Base-by-base conservation (phyloP, 306 rosid species). In the Sechiopsis laciniata region DNA sequence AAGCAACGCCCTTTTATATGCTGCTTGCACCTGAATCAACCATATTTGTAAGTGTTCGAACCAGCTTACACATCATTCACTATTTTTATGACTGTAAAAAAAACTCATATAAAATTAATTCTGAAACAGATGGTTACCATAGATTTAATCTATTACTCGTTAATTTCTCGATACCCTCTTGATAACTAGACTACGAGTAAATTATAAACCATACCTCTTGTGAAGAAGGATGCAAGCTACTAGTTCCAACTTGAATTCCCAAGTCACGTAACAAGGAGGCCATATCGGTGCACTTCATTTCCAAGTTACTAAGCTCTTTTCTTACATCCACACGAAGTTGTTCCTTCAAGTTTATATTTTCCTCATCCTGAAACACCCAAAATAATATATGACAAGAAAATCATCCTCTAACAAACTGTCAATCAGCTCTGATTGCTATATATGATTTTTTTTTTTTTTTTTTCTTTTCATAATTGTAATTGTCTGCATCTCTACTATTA, bases 221-320 rank as follows among this genome's bases (percentile, higher is more conserved):
- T 54, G 87, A 77, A 56, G 10, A 75, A 57, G 96, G 94, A 26
- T 0, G 56, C 52, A 26, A 56, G 74, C 84, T 81, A 68, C 79
- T 81, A 68, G 78, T 32, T 26, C 92, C 92, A 50, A 91, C 92
- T 62, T 76, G 83, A 74, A 94, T 84, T 79, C 99, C 99, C 76
- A 94, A 77, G 78, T 96, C 83, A 29, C 87, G 88, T 65, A 94
- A 97, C 88, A 94, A 62, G 45, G 97, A 87, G 24, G 94, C 81
- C 97, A 94, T 87, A 76, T 88, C 86, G 0, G 51, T 46, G 81
- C 97, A 87, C 16, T 64, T 77, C 77, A 59, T 83, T 83, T 93
- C 96, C 90, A 94, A 78, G 73, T 62, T 71, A 63, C 75, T 74
- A 57, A 95, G 91, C 78, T 78, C 86, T 72, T 81, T 83, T 82